Base-by-base conservation (phyloP, 176 grass and related monocot species). In the Paspalum vaginatum region DNA sequence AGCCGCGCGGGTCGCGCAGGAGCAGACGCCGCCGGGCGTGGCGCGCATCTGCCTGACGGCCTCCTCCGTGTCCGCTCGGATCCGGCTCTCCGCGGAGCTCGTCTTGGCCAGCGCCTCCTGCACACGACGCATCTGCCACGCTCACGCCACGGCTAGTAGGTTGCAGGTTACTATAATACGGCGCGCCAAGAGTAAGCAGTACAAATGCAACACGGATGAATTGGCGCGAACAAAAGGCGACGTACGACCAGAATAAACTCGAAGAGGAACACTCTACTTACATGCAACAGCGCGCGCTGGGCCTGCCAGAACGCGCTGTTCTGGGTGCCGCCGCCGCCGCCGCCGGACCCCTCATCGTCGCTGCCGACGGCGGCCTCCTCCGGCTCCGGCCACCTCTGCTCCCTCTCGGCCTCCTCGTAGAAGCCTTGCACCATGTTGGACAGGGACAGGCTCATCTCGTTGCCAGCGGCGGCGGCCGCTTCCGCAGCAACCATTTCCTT, bases 341-440 rank as follows among this genome's bases (percentile, higher is more conserved):
- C 0, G 42, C 11, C 58, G 4, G 70, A 77, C 37, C 51, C 77
- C 17, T 88, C 82, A 5, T 79, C 84, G 46, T 93, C 87, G 74
- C 65, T 46, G 71, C 44, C 80, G 53, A 20, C 81, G 21, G 18
- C 79, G 48, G 10, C 60, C 2, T 2, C 51, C 5, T 59, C 68
- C n/a, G n/a, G n/a, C 27, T 41, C 70, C 54, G 54, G 27, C 61
- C 69, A 79, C 14, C 43, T 41, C 85, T n/a, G n/a, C n/a, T 77
- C 50, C 46, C 61, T 57, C 6, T 88, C 92, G 45, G 83, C 74
- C 77, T 91, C 89, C 75, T 91, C 84, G 70, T 91, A 91, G 78
- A 93, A 89, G 4, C 84, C 84, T 24, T 89, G 73, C 56, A 91
- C 89, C 83, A 89, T 87, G 25, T 77, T 88, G 2, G 81, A 91